Evolutionary conservation across 2,329 filamentous ascomycete genomes (phyloP), one percentile per base, ranked within the genome.

Genomic region (Colletotrichum sp.): DNA sequence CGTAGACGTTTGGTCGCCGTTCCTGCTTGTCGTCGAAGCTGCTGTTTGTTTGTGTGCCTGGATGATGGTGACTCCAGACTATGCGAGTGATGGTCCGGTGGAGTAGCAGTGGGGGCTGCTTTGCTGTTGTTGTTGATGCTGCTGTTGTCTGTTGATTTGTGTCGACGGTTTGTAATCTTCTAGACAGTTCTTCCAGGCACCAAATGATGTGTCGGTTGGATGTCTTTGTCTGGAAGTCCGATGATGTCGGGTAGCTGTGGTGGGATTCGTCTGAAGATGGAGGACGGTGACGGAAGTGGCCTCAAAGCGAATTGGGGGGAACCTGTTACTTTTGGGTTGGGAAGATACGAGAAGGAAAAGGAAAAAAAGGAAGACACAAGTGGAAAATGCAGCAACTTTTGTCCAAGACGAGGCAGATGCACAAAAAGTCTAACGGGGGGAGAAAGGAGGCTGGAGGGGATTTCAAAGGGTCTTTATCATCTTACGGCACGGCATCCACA

Each of bases 381-480:
- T 16, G 47, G 47, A 24, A 24, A 68, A 36, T 33, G 31, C 51
- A 66, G 34, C 24, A 58, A 70, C 38, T 47, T 47, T 47, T 67
- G 69, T 69, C 59, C 58, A 51, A 73, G 66, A 72, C 58, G 65
- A 47, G 64, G 47, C 66, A 58, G 57, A 72, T 63, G 58, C 70
- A 58, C 57, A 51, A 62, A 64, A 69, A 62, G 34, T 57, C 21
- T 51, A 51, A 47, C 55, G 21, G 58, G 38, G 24, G 21, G 55
- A 27, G 38, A 47, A 47, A n/a, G 38, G 38, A 47, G 38, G 38
- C 18, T 62, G 70, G 66, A 73, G 59, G 70, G 70, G 70, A 70
- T 70, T 24, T 66, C 61, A 62, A 73, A 70, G 67, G 70, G 70
- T 73, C 70, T 73, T 73, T 73, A 73, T 73, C 70, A 66, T 66